Evolutionary conservation across 2,329 filamentous ascomycete genomes (phyloP).

Genomic region (Alternaria atra): DNA sequence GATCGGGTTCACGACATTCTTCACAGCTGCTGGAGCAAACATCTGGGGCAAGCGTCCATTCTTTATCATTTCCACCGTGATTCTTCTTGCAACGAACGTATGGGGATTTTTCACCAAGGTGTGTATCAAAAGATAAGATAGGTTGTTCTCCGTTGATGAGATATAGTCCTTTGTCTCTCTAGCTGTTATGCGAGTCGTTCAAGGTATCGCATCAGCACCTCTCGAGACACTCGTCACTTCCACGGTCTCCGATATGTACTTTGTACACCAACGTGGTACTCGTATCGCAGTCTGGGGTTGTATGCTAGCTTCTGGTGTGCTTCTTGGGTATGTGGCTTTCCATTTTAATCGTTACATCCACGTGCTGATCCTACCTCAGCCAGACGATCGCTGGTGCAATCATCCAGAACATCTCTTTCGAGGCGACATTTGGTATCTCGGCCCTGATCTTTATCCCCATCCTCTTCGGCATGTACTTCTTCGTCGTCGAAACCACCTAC

Average conservation of each 20-base stretch:
- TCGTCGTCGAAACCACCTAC: conserved; percentile 57
- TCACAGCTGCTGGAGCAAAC: conserved; percentile 53
- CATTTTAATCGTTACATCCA: conserved; percentile 27
- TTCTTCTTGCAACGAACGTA: conserved; percentile 50
- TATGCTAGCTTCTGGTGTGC: conserved; percentile 48
- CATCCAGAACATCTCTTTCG: conserved; percentile 51
- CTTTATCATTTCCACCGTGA: conserved; percentile 49
- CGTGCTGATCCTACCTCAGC: conserved; percentile 28
- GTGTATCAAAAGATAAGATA: neutral
- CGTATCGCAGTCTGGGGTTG: conserved; percentile 78
- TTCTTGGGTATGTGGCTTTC: conserved; percentile 50
- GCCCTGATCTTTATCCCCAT: conserved; percentile 56
- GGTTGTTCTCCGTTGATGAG: neutral
- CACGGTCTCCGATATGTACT: conserved; percentile 89
- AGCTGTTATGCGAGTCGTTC: conserved; percentile 72
- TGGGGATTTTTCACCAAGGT: conserved; percentile 53
- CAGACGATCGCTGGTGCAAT: conserved; percentile 57
- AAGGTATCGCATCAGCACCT: conserved; percentile 85
- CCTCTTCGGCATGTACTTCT: conserved; percentile 55
- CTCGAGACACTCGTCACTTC: conserved; percentile 92
- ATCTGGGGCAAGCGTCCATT: conserved; percentile 52
- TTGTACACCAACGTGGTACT: conserved; percentile 83
- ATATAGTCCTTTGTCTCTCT: conserved; percentile 49
- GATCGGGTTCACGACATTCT: conserved; percentile 55
- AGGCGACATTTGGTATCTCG: conserved; percentile 56